Percentiles rank a stretch among this genome's conserved stretches.
phyloP scores from a whole-genome alignment of 495 filamentous ascomycete genomes.

The Bacidia gigantensis region DNA sequence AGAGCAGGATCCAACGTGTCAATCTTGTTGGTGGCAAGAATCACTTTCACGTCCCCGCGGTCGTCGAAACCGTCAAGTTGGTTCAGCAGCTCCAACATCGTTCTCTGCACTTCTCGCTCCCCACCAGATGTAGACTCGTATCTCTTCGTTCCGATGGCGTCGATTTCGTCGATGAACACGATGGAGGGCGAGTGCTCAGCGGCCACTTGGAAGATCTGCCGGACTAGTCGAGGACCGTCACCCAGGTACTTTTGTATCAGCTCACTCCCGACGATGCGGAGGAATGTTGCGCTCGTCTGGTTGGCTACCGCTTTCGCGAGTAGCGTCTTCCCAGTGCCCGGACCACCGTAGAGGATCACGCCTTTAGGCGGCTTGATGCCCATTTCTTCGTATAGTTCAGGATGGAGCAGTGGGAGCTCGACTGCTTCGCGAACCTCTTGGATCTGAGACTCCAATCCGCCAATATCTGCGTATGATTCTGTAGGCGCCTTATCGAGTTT shows the following conservation, averaged over 20 bases:
- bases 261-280: constrained; percentile 95
- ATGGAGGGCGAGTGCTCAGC: constrained; percentile 95
- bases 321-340: constrained; percentile 93
- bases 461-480: constrained; percentile 97
- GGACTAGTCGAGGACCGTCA: constrained; percentile 85
- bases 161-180: constrained; percentile 99
- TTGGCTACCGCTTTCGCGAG: constrained; percentile 97
- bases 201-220: constrained; percentile 95
- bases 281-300: constrained; percentile 94
- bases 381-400: constrained; percentile 99
- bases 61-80: constrained; percentile 99
- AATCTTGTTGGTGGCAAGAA: constrained; percentile 99
- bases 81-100: constrained; percentile 97
- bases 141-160: constrained; percentile 97
- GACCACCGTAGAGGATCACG: constrained; percentile 96
- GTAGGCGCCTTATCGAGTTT: constrained; percentile 98
- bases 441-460: constrained; percentile 86
- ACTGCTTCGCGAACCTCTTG: constrained; percentile 97
- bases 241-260: constrained; percentile 98
- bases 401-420: constrained; percentile 88
- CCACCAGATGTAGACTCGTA: constrained; percentile 96
- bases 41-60: constrained; percentile 96
- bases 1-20: constrained; percentile 92
- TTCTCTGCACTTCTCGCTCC: constrained; percentile 94
- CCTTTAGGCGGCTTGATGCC: constrained; percentile 99